These are phyloP conservation scores for Cercospora beticola DNA, from an alignment of 2,329 filamentous ascomycete genomes.

Conservation along the genomic window DNA sequence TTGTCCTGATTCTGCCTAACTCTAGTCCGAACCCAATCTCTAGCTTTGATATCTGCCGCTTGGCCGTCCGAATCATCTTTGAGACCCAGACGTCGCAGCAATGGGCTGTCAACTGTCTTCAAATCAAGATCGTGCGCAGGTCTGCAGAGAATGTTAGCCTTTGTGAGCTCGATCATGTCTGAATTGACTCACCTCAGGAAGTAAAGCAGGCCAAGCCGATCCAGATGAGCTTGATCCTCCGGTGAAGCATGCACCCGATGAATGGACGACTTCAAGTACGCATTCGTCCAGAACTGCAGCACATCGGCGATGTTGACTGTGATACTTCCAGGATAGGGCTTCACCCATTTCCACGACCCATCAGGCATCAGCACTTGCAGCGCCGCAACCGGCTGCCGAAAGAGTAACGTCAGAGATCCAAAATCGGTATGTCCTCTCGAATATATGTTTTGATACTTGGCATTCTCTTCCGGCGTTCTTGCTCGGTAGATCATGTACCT, in stretches of 20 bases:
- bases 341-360: conserved; percentile 46
- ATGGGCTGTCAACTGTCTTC: conserved; percentile 33
- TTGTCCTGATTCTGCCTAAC: conserved; percentile 34
- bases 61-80: conserved; percentile 23
- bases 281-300: conserved; percentile 42
- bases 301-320: conserved; percentile 46
- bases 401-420: conserved; percentile 45
- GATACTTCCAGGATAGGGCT: conserved; percentile 43
- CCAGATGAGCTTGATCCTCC: conserved; percentile 48
- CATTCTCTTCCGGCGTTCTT: conserved; percentile 33
- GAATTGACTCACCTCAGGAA: conserved; percentile 34
- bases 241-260: conserved; percentile 53
- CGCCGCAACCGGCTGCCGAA: conserved; percentile 45
- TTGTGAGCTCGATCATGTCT: no score
- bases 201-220: conserved; percentile 47
- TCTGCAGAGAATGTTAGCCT: conserved; percentile 6
- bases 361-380: conserved; percentile 41
- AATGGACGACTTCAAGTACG: conserved; percentile 51
- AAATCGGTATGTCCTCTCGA: conserved; percentile 46
- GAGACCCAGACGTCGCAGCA: conserved; percentile 29
- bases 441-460: conserved; percentile 33
- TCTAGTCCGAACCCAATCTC: conserved; percentile 32
- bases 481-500: conserved; percentile 36
- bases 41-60: conserved; percentile 30
- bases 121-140: conserved; percentile 32